Percentiles rank a stretch among this genome's conserved stretches.
Evolutionary conservation across 73 alveolate genomes (phyloP).

Genomic region (Paramecium biaurelia): DNA sequence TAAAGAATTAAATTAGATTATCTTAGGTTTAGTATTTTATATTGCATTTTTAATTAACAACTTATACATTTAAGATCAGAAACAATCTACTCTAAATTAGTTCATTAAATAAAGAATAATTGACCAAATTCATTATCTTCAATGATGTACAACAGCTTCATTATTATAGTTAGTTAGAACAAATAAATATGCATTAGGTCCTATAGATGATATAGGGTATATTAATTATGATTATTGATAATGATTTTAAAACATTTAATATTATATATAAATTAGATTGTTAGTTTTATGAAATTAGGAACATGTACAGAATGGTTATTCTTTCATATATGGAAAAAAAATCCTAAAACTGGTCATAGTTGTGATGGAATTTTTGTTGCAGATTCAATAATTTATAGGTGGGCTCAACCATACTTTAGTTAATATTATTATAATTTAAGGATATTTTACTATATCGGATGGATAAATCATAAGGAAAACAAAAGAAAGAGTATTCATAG

Average conservation of each 20-base stretch:
- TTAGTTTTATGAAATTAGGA: background rate
- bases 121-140: too few species aligned
- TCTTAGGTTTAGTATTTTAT: too few species aligned
- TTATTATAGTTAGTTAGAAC: background rate
- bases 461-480: conserved; percentile 78
- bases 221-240: background rate
- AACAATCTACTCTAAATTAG: too few species aligned
- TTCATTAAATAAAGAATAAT: too few species aligned
- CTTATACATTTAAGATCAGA: too few species aligned
- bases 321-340: conserved; percentile 63
- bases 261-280: background rate
- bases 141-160: background rate
- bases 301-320: conserved; percentile 66
- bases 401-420: conserved; percentile 78
- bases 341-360: conserved; percentile 51
- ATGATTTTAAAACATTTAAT: background rate
- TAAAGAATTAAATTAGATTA: too few species aligned
- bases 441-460: conserved; percentile 74
- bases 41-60: too few species aligned
- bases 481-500: conserved; percentile 66
- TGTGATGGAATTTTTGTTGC: conserved; percentile 63
- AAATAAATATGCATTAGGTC: too few species aligned
- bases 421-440: background rate
- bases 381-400: conserved; percentile 76
- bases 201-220: too few species aligned